These are phyloP conservation scores for Schizosaccharomyces pombe DNA, from an alignment of 805 yeast species.

Conservation along the genomic window DNA sequence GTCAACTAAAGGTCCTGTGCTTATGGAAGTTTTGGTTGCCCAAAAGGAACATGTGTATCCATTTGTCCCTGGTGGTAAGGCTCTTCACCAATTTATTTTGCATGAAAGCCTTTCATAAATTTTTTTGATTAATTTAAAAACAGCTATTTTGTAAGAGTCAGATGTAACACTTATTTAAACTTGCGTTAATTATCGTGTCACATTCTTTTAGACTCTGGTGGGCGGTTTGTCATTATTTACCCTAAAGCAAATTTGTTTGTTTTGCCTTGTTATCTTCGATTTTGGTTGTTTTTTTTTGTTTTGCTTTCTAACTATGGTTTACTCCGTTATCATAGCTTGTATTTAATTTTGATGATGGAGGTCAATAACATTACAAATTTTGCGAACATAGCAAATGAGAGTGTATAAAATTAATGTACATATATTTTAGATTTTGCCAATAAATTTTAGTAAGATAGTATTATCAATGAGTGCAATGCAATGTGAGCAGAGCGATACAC, in stretches of 20 bases:
- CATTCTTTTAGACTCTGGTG: too few species aligned
- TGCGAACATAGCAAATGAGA: too few species aligned
- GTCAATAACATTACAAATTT: not conserved
- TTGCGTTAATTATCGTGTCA: too few species aligned
- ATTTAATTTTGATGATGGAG: not conserved
- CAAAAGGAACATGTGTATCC: slow-evolving; percentile 87
- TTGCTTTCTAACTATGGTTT: not conserved
- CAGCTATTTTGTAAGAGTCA: too few species aligned
- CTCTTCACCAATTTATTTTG: slow-evolving; percentile 70
- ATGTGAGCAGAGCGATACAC: too few species aligned
- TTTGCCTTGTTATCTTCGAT: not conserved
- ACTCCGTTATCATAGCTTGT: not conserved
- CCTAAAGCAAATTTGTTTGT: not conserved
- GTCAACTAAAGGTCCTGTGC: slow-evolving; percentile 56
- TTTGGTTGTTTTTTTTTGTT: not conserved
- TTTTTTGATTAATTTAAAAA: not conserved
- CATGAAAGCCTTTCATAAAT: slow-evolving; percentile 17
- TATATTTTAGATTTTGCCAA: too few species aligned
- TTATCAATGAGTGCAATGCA: too few species aligned
- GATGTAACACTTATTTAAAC: too few species aligned
- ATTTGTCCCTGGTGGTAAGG: slow-evolving; percentile 93
- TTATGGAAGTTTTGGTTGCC: slow-evolving; percentile 77
- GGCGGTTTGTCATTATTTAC: not conserved
- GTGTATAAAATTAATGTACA: too few species aligned
- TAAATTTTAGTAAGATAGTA: too few species aligned